Conservation (phyloP, 495 filamentous ascomycete species). For the Jackrogersella minutella region DNA sequence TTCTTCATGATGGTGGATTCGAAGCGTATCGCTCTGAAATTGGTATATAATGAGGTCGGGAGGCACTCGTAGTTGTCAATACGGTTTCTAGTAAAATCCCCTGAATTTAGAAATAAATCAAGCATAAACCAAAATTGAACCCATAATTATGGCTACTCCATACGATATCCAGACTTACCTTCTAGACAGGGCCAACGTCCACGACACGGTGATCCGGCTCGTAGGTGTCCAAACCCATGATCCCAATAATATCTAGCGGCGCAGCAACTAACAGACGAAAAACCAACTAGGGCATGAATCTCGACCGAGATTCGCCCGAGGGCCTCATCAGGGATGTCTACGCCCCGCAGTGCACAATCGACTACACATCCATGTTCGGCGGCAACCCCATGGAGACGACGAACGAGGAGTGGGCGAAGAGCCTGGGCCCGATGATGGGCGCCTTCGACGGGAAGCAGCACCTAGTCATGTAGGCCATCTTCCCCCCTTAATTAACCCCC, state of each 20-base stretch:
- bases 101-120: background rate
- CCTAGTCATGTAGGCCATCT: constrained; percentile 32
- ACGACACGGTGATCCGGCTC: constrained; percentile 40
- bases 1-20: too few species aligned
- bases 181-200: constrained; percentile 47
- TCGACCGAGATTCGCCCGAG: constrained; percentile 28
- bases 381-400: constrained; percentile 34
- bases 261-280: background rate
- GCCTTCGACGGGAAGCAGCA: constrained; percentile 41
- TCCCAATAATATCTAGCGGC: background rate
- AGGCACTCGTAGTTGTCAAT: background rate
- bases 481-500: background rate
- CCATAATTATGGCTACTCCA: constrained; percentile 11
- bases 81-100: background rate
- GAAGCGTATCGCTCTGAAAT: too few species aligned
- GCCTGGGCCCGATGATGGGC: constrained; percentile 21
- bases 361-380: constrained; percentile 47
- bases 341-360: constrained; percentile 33
- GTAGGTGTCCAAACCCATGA: constrained; percentile 11
- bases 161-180: constrained; percentile 43
- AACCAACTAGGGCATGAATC: constrained; percentile 31
- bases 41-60: background rate
- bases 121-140: background rate
- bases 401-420: constrained; percentile 33
- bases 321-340: constrained; percentile 41